Conservation (phyloP, 768 basidiomycete genomes). For the Russula compacta region DNA sequence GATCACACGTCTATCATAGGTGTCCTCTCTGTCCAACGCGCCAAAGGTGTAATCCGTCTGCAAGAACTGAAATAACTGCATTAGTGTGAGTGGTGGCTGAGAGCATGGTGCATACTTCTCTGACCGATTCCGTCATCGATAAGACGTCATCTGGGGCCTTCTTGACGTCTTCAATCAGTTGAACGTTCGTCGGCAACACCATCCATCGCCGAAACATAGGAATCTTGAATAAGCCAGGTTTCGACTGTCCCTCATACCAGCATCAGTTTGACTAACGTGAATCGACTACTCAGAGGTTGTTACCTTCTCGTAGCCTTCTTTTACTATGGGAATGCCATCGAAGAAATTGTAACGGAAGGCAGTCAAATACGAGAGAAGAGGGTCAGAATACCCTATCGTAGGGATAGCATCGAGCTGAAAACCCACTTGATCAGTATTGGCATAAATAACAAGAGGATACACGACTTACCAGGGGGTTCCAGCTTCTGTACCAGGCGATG, state of each 20-base stretch:
- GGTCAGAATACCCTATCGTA: slow-evolving; percentile 10
- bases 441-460: too few relatives aligned
- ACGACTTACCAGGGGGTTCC: background rate
- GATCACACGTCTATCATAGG: background rate
- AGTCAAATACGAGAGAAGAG: slow-evolving; percentile 24
- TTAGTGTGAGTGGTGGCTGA: background rate
- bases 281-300: background rate
- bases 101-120: background rate
- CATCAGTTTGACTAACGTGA: background rate
- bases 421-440: background rate
- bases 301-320: slow-evolving; percentile 2
- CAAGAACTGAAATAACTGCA: background rate
- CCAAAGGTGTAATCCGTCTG: background rate
- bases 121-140: background rate
- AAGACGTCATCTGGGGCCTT: background rate
- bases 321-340: background rate
- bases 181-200: background rate
- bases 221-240: background rate
- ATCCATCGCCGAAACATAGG: background rate
- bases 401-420: background rate
- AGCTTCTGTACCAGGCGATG: background rate
- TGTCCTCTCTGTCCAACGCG: background rate
- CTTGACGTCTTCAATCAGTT: background rate
- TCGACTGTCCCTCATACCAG: background rate
- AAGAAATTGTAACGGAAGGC: background rate